These are phyloP conservation scores for Suillus cothurnatus DNA, from an alignment of 768 basidiomycete genomes.

Conservation along the genomic window DNA sequence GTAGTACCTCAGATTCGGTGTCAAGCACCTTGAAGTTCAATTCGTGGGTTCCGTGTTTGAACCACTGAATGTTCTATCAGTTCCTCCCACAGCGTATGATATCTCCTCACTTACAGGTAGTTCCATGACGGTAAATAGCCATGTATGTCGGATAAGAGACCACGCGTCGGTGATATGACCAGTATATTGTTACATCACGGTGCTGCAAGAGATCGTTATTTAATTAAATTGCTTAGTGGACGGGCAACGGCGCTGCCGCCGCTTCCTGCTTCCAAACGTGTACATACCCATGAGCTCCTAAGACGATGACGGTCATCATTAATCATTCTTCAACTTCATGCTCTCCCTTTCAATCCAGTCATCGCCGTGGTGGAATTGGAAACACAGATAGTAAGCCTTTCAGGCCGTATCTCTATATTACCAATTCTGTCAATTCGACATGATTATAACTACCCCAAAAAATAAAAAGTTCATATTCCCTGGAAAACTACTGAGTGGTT, in stretches of 20 bases:
- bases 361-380: neutral
- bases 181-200: neutral
- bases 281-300: neutral
- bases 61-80: too few species aligned
- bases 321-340: neutral
- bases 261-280: neutral
- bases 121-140: too few species aligned
- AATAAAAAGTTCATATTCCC: constrained; percentile 33
- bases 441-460: neutral
- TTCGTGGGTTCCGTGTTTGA: too few species aligned
- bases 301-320: neutral
- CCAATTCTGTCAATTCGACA: neutral
- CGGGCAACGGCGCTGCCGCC: neutral
- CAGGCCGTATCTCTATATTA: neutral
- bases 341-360: neutral
- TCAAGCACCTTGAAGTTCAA: too few species aligned
- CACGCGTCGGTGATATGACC: too few species aligned
- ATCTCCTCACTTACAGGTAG: too few species aligned
- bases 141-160: too few species aligned
- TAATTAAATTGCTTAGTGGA: neutral
- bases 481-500: constrained; percentile 50
- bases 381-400: constrained; percentile 2
- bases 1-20: too few species aligned
- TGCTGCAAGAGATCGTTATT: neutral
- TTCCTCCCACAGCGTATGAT: too few species aligned